Evolutionary conservation across 108 stramenopile species (phyloP), one percentile per base, ranked within the genome.

Genomic region (Phaeodactylum tricornutum): DNA sequence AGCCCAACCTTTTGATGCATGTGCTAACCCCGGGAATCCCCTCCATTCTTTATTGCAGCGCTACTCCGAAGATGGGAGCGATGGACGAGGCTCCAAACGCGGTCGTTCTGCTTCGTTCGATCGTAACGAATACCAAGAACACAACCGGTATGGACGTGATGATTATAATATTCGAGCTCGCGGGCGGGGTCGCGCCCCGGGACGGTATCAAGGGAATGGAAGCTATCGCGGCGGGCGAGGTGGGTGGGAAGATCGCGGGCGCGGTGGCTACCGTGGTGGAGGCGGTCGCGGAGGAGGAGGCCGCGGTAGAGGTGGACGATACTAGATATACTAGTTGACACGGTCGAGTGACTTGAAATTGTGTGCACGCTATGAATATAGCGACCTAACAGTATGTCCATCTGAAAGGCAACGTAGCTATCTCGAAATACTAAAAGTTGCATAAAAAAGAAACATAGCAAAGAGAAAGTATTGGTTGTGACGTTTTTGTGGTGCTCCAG

Each of bases 21-120:
- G n/a, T n/a, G n/a, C n/a, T n/a, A n/a, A n/a, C n/a, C n/a, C n/a
- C n/a, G n/a, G n/a, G n/a, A n/a, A n/a, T n/a, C n/a, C n/a, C n/a
- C n/a, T n/a, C n/a, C n/a, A n/a, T n/a, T n/a, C n/a, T n/a, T n/a
- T n/a, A n/a, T n/a, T n/a, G n/a, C n/a, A n/a, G n/a, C n/a, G n/a
- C n/a, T 11, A 50, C 7, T 24, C 46, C 14, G 50, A 49, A 29
- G 61, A 54, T 34, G 60, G 55, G 7, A 57, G 61, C 27, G 36
- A 44, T 17, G 45, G 47, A 19, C 61, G 68, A n/a, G 68, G 68
- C 9, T 71, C 48, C 17, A 76, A 76, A 57, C 62, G 74, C 29
- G 36, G 53, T 37, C 58, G 53, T 11, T 41, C 39, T 6, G 39
- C 16, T 20, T 41, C 39, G 4, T 6, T 3, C 1, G 36, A 39